Percentiles rank a stretch among this genome's conserved stretches.
Evolutionary conservation across 2,329 filamentous ascomycete species (phyloP).

Genomic region (Trichoderma afroharzianum): DNA sequence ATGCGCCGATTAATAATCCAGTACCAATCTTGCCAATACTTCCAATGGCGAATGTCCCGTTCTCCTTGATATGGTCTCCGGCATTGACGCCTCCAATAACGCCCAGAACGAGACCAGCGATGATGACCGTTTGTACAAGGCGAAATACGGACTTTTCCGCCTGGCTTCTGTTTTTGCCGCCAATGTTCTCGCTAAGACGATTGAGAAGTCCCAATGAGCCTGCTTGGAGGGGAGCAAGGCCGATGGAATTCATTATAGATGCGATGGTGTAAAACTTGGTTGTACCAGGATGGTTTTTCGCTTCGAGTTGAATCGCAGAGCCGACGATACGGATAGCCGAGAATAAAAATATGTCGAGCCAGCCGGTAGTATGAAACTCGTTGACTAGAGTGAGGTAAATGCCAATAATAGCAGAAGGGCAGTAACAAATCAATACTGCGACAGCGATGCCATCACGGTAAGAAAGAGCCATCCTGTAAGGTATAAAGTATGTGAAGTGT

Average conservation of each 20-base stretch:
- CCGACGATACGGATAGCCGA: not conserved
- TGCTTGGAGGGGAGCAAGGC: not conserved
- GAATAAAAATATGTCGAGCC: not conserved
- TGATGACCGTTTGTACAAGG: not conserved
- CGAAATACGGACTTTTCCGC: not conserved
- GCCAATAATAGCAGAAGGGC: not conserved
- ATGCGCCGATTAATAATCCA: not conserved
- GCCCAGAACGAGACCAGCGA: not conserved
- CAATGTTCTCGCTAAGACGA: not conserved
- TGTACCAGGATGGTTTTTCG: not conserved
- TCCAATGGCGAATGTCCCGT: not conserved
- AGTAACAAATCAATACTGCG: not conserved
- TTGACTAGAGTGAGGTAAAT: not conserved
- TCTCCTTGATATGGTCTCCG: not conserved
- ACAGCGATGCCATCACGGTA: not conserved
- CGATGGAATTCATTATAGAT: not conserved
- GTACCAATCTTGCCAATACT: not conserved
- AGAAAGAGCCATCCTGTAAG: not conserved
- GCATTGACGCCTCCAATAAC: not conserved
- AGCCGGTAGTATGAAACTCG: slow-evolving; percentile 1
- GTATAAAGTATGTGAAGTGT: not conserved
- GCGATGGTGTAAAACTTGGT: not conserved
- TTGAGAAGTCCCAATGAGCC: not conserved
- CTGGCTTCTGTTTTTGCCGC: not conserved
- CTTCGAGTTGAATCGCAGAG: not conserved